Evolutionary conservation across 768 basidiomycete genomes (phyloP).

Genomic region (Gelatoporia subvermispora): DNA sequence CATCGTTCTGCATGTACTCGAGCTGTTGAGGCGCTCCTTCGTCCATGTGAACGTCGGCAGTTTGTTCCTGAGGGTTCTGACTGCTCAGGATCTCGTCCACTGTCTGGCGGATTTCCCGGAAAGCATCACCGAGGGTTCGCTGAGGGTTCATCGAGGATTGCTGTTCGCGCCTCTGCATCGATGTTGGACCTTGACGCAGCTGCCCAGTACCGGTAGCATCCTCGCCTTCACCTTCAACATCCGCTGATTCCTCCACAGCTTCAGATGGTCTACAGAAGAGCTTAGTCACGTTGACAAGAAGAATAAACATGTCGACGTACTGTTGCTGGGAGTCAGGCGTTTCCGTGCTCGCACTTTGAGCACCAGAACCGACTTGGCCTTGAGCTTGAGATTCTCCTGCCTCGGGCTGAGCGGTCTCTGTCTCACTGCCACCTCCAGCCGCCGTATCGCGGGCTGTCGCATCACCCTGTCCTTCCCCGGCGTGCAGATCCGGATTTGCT

Average conservation of each 20-base stretch:
- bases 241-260: neutral
- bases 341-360: neutral
- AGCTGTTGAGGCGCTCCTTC: slow-evolving; percentile 44
- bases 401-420: neutral
- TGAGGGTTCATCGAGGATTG: slow-evolving; percentile 47
- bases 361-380: neutral
- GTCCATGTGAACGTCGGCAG: slow-evolving; percentile 34
- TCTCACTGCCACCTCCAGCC: slow-evolving; percentile 6
- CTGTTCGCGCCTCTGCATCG: slow-evolving; percentile 16
- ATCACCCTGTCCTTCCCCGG: slow-evolving; percentile 21
- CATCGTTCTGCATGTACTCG: slow-evolving; percentile 74
- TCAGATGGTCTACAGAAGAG: slow-evolving; percentile 2
- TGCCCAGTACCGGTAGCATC: slow-evolving; percentile 7
- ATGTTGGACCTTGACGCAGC: slow-evolving; percentile 12
- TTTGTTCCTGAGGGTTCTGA: slow-evolving; percentile 27
- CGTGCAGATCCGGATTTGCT: slow-evolving; percentile 34
- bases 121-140: slow-evolving; percentile 79
- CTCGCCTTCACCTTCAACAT: slow-evolving; percentile 6
- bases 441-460: slow-evolving; percentile 8
- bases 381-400: neutral
- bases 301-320: neutral
- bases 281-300: neutral
- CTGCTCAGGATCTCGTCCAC: slow-evolving; percentile 73
- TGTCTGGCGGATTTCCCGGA: slow-evolving; percentile 77
- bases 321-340: slow-evolving; percentile 3